Conservation (phyloP, 129 eudicot species). For the sunflower (Helianthus annuus) region DNA sequence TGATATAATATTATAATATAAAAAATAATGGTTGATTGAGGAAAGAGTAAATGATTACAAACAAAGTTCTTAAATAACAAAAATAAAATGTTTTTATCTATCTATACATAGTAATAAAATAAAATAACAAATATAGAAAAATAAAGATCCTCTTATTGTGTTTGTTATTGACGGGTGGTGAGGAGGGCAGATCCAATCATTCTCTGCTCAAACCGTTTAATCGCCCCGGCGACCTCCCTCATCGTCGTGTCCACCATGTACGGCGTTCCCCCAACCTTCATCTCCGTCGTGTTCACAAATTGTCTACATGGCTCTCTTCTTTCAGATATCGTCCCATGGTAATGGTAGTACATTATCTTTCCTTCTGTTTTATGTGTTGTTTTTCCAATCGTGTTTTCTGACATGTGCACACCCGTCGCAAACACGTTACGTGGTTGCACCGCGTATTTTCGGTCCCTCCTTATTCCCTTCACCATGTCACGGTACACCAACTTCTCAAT, state of each 20-base stretch:
- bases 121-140: not conserved
- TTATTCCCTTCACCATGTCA: slow-evolving; percentile 52
- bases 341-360: slow-evolving; percentile 75
- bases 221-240: slow-evolving; percentile 48
- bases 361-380: slow-evolving; percentile 65
- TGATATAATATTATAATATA: not conserved
- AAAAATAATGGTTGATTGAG: not conserved
- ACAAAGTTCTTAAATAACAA: slow-evolving; percentile 23
- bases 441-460: slow-evolving; percentile 85
- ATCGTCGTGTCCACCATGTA: slow-evolving; percentile 49
- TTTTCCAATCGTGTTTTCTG: slow-evolving; percentile 61
- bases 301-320: slow-evolving; percentile 71
- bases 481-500: slow-evolving; percentile 74
- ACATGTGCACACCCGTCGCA: slow-evolving; percentile 91
- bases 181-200: slow-evolving; percentile 49
- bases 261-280: slow-evolving; percentile 39
- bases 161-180: slow-evolving; percentile 48
- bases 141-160: not conserved
- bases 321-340: slow-evolving; percentile 73
- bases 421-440: slow-evolving; percentile 67
- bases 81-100: slow-evolving; percentile 26
- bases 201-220: slow-evolving; percentile 55
- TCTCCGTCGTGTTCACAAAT: slow-evolving; percentile 41
- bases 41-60: slow-evolving; percentile 15
- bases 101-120: slow-evolving; percentile 30